Base-by-base conservation (phyloP, 202 grass and related monocot species). In the Miscanthus sacchariflorus region DNA sequence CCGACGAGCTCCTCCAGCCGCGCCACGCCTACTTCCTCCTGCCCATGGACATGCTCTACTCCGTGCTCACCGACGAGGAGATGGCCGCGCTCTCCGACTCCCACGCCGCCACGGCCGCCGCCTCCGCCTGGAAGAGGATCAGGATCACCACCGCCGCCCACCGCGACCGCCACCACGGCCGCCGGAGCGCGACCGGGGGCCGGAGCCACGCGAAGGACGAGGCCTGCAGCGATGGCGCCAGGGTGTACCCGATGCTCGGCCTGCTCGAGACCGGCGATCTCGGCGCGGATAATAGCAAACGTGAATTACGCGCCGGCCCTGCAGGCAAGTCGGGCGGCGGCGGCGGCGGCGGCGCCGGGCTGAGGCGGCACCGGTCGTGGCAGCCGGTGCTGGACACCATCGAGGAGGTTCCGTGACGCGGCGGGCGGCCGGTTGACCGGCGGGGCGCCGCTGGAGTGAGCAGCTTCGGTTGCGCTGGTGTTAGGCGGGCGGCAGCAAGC, bases 11-110 rank as follows among this genome's bases (percentile, higher is more conserved):
- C 77, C 96, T 99, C 84, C 56, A 87, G 56, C 87, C 90, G 65
- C 86, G 64, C 54, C 92, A 54, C 24, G 77, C 89, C 0, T 99
- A 99, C 91, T 96, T 99, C 86, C 91, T 99, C 9, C 92, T 99
- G 14, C 96, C 94, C 30, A 87, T 96, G 82, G 96, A 96, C 89
- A 96, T 99, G 89, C 88, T 99, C 66, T 99, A 96, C 88, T 99
- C 96, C 64, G 94, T 96, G 65, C 96, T 99, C 88, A 96, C 96
- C 15, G 81, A 93, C 56, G 96, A 96, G 28, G 96, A 99, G 91
- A 92, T 95, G 94, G 88, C 84, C 81, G 79, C 88, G 39, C 88
- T 96, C 49, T 83, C 91, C 12, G 46, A 25, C 11, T 81, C 74
- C 50, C 92, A 85, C 81, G 91, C 89, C 45, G 76, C 92, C 66